Base-by-base conservation (phyloP, 2,329 filamentous ascomycete genomes). In the Tolypocladium album region DNA sequence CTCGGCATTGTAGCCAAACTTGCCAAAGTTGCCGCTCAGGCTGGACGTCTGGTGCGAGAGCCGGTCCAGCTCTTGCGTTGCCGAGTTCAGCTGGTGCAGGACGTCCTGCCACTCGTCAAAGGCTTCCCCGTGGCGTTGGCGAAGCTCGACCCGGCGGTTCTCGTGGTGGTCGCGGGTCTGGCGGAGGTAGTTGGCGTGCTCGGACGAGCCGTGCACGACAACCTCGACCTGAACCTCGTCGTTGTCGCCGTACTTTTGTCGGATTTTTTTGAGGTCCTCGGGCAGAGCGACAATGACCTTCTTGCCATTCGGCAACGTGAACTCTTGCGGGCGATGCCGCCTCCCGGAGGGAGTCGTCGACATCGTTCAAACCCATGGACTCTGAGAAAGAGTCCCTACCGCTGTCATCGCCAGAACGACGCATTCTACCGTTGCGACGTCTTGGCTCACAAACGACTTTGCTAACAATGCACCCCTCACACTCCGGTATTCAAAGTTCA, bases 1-100 rank as follows among this genome's bases (percentile, higher is more conserved):
- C 68, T 82, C 78, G 36, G 83, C 83, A 56, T 76, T 78, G 67
- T 86, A 88, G 1, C 85, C 85, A 72, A 84, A 88, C 66, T 83
- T 83, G 59, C 77, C 78, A 67, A 87, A 87, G 67, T 82, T 87
- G 40, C 82, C 82, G 65, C 83, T 81, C 27, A 87, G 72, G 22
- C 79, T 67, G n/a, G 82, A 78, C 4, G 79, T 76, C 65, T 84
- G 80, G 60, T 80, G 78, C 2, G 76, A 79, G 58, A 86, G 71
- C 62, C 77, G 74, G 60, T 83, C 78, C 8, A 87, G 70, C 68
- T 87, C 82, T 1, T 67, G 64, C 13, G 75, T 76, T n/a, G 86
- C 73, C 0, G 71, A 70, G 60, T 82, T 78, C 13, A 87, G 72
- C 63, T 86, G 79, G 11, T 70, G 67, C 52, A 81, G 78, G 11